phyloP scores from a whole-genome alignment of 2,329 filamentous ascomycete species.

The Fusarium albosuccineum region DNA sequence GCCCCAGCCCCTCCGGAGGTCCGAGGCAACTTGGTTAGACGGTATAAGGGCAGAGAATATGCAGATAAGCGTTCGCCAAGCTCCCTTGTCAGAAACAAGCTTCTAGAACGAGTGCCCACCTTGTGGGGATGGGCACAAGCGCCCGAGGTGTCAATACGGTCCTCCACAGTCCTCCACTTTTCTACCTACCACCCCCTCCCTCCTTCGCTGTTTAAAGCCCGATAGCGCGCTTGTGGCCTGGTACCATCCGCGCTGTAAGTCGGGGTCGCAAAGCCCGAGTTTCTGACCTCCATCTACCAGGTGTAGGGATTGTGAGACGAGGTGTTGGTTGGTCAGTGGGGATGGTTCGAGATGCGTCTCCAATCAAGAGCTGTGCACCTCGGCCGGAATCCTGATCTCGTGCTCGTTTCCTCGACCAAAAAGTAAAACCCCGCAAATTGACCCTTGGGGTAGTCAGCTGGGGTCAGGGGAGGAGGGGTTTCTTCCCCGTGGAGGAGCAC shows the following conservation, averaged over 20 bases:
- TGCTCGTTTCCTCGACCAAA: conserved; percentile 13
- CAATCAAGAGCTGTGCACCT: conserved; percentile 15
- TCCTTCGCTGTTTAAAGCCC: conserved; percentile 20
- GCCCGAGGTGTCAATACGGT: conserved; percentile 11
- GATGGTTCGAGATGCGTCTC: conserved; percentile 1
- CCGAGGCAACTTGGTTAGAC: neutral
- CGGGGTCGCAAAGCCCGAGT: conserved; percentile 34
- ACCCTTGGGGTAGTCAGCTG: conserved; percentile 15
- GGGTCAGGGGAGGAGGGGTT: conserved; percentile 27
- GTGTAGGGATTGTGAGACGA: neutral
- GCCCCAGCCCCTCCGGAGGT: neutral
- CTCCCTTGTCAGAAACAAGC: conserved; percentile 7
- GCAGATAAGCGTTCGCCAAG: conserved; percentile 21
- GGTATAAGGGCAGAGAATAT: neutral
- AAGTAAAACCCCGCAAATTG: conserved; percentile 30
- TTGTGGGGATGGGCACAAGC: conserved; percentile 25
- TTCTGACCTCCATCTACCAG: conserved; percentile 23
- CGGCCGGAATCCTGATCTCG: conserved; percentile 8
- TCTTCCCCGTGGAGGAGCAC: conserved; percentile 1
- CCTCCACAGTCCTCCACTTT: neutral
- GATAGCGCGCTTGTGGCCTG: conserved; percentile 17
- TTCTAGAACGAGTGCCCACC: conserved; percentile 31
- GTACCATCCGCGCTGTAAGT: conserved; percentile 28
- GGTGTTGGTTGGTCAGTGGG: conserved; percentile 16
- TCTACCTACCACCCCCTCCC: neutral